These are phyloP conservation scores for Halteria grandinella DNA, from an alignment of 73 alveolate genomes.

Conservation along the genomic window DNA sequence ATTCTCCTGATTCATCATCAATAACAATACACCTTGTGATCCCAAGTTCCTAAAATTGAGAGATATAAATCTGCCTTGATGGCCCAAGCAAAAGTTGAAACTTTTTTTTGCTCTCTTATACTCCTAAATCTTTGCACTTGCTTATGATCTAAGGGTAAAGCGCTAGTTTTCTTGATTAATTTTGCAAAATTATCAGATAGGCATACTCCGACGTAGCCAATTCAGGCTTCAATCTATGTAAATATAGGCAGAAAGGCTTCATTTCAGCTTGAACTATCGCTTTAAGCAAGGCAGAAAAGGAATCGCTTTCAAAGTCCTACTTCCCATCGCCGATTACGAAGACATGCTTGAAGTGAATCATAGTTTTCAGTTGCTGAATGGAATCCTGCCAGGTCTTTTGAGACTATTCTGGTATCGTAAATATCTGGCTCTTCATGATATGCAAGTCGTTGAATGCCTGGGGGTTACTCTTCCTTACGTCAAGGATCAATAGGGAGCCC, in stretches of 20 bases:
- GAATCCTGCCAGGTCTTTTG: not conserved
- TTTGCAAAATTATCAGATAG: not conserved
- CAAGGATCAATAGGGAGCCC: no score
- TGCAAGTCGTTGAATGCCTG: no score
- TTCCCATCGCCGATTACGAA: conserved; percentile 6
- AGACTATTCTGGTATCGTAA: no score
- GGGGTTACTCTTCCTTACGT: no score
- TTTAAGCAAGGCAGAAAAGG: not conserved
- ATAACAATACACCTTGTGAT: not conserved
- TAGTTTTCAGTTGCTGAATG: not conserved
- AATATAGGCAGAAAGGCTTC: conserved; percentile 38
- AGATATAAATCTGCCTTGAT: not conserved
- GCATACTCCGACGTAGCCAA: not conserved
- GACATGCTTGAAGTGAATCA: conserved; percentile 19
- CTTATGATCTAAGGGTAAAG: conserved; percentile 13
- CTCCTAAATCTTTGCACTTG: conserved; percentile 34
- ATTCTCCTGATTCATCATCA: conserved; percentile 29
- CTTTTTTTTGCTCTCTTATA: conserved; percentile 1
- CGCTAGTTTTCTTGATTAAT: not conserved
- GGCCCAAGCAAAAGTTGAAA: conserved; percentile 8
- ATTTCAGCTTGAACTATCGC: conserved; percentile 1
- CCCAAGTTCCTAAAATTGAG: not conserved
- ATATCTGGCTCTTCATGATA: no score
- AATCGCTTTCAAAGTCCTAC: conserved; percentile 9
- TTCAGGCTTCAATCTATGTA: conserved; percentile 15